A percentile compares a stretch with the other conserved stretches of the same genome.
phyloP scores from a whole-genome alignment of 2,329 filamentous ascomycete genomes.

The Dactylonectria macrodidyma region DNA sequence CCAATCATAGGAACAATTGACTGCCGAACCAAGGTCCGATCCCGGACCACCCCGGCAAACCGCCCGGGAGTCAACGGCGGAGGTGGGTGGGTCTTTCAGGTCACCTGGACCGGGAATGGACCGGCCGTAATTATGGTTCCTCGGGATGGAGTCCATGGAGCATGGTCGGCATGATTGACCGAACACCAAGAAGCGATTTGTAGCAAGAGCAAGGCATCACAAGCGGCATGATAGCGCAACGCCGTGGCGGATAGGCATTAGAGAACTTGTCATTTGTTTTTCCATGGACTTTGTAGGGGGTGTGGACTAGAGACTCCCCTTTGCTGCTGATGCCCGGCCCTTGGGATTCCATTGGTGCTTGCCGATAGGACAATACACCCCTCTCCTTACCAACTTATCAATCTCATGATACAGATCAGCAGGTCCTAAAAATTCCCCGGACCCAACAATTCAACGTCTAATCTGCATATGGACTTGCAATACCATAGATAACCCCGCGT shows the following conservation, averaged over 20 bases:
- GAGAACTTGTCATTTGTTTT: neutral
- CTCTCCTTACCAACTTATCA: slow-evolving; percentile 34
- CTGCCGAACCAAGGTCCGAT: slow-evolving; percentile 10
- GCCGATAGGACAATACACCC: neutral
- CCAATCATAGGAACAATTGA: slow-evolving; percentile 1
- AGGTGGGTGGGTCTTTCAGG: neutral
- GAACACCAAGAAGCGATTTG: neutral
- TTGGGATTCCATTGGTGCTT: slow-evolving; percentile 8
- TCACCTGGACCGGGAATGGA: slow-evolving; percentile 24
- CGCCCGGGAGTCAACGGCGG: slow-evolving; percentile 14
- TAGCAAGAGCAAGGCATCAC: neutral
- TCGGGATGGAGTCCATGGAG: too few species aligned
- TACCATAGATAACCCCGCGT: slow-evolving; percentile 3
- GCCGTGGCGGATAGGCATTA: neutral
- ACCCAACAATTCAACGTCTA: slow-evolving; percentile 7
- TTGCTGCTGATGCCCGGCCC: slow-evolving; percentile 8
- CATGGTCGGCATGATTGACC: slow-evolving; percentile 20
- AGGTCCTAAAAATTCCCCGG: slow-evolving; percentile 16
- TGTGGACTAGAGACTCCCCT: neutral
- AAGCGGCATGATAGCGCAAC: neutral
- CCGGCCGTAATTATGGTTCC: slow-evolving; percentile 1
- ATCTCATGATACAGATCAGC: slow-evolving; percentile 47
- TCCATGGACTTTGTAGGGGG: neutral
- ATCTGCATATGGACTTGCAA: slow-evolving; percentile 3
- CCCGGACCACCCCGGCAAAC: slow-evolving; percentile 11